Base-by-base conservation (phyloP, 2,329 filamentous ascomycete species). In the Cladobotryum mycophilum region DNA sequence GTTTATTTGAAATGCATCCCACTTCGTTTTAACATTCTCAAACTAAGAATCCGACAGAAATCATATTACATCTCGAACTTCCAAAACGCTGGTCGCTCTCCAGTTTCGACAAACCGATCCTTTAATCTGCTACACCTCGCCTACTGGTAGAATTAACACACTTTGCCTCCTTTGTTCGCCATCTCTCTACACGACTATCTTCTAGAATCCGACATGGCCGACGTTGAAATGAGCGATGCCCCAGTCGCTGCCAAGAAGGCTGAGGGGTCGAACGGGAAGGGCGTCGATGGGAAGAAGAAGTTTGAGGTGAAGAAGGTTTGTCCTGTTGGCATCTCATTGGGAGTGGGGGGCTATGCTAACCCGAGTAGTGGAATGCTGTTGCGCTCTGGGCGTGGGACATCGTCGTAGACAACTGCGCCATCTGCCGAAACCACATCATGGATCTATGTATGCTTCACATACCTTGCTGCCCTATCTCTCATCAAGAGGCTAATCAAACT, bases 361-460 rank as follows among this genome's bases (percentile, higher is more conserved):
- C 17, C 47, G 2, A 56, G 41, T 64, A 96, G 92, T 99, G 93
- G 93, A 97, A 97, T 63, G 93, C 93, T 0, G 93, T 99, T 47
- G 91, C 93, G 38, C 79, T 99, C 2, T 99, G 93, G 93, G 93
- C 93, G 1, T 99, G 93, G 93, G 93, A 99, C 67, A 99, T 99
- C 53, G 91, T 97, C 33, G 93, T 99, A 55, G 93, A 99, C 73
- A 99, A 99, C 79, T 99, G 93, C 68, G 93, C 93, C 63, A 99
- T 99, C 67, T 99, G 93, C 78, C 82, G 93, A 67, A 99, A 99
- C 69, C 93, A 99, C 70, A 99, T 99, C 71, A 99, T 99, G 93
- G 93, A 99, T 70, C 79, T 99, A 25, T 99, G 93, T 90, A 75
- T 61, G 84, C 15, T 70, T n/a, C 37, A 17, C 9, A 5, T 12